These are phyloP conservation scores for Ustulina deusta DNA, from an alignment of 2,329 filamentous ascomycete species.

Conservation along the genomic window DNA sequence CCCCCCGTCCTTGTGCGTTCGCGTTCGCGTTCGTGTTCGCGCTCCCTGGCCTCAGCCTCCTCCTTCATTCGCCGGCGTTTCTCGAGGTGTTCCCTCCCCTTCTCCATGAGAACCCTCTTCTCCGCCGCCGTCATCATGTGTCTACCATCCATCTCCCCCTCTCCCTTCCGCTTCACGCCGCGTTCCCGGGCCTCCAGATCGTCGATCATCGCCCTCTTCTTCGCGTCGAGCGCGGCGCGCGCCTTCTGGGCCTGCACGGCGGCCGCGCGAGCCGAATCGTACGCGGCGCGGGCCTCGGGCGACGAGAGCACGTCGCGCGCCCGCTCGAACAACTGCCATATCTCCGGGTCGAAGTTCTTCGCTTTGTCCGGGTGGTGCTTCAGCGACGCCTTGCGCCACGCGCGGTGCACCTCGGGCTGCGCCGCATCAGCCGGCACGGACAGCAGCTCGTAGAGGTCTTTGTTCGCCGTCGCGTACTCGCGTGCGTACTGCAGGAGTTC, in stretches of 20 bases:
- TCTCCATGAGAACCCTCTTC: constrained; percentile 51
- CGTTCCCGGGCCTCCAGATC: constrained; percentile 85
- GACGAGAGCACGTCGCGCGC: constrained; percentile 88
- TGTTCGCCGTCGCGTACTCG: constrained; percentile 67
- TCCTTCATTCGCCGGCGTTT: constrained; percentile 57
- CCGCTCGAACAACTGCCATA: constrained; percentile 86
- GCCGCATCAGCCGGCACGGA: constrained; percentile 72
- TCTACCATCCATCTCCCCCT: constrained; percentile 4
- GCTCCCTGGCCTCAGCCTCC: constrained; percentile 57
- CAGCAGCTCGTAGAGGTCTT: constrained; percentile 84
- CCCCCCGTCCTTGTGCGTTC: constrained; percentile 45
- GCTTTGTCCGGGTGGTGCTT: constrained; percentile 96
- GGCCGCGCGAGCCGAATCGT: constrained; percentile 81
- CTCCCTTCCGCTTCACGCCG: constrained; percentile 67
- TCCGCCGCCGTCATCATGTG: constrained; percentile 37
- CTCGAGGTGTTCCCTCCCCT: constrained; percentile 54
- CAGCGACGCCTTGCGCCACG: constrained; percentile 82
- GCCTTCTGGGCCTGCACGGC: constrained; percentile 76
- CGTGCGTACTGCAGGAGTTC: constrained; percentile 66
- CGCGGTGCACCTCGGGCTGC: constrained; percentile 81
- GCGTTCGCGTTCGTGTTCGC: constrained; percentile 55
- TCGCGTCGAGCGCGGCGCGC: constrained; percentile 78
- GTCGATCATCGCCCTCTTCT: constrained; percentile 82
- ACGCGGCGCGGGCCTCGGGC: constrained; percentile 75
- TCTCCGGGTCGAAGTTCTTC: constrained; percentile 77